These are phyloP conservation scores for Hordeum pubiflorum DNA, from an alignment of 202 grass and related monocot genomes.

Conservation along the genomic window DNA sequence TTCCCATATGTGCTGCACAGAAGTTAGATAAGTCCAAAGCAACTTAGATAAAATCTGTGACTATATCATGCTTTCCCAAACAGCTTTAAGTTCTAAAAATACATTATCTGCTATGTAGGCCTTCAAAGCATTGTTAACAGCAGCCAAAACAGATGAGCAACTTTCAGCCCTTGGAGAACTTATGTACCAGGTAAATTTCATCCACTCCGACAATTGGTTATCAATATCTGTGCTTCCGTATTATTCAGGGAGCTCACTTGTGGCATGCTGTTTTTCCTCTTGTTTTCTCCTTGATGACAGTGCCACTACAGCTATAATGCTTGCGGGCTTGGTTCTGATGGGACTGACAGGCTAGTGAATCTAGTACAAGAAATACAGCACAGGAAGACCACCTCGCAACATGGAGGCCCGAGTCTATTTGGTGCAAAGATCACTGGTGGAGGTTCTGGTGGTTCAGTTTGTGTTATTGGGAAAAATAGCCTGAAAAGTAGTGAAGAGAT, in stretches of 20 bases:
- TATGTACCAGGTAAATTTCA: constrained; percentile 79
- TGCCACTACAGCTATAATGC: constrained; percentile 96
- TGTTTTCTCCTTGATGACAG: constrained; percentile 31
- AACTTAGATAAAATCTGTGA: not conserved
- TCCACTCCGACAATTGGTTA: not conserved
- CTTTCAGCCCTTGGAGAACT: constrained; percentile 84
- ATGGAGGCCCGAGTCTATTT: constrained; percentile 50
- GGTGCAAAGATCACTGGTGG: constrained; percentile 97
- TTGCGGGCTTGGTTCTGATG: constrained; percentile 86
- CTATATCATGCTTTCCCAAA: not conserved
- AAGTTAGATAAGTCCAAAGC: not conserved
- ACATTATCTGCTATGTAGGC: constrained; percentile 30
- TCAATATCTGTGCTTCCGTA: not conserved
- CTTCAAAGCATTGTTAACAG: constrained; percentile 85
- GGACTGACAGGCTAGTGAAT: constrained; percentile 83
- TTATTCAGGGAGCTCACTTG: not conserved
- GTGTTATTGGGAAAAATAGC: constrained; percentile 79
- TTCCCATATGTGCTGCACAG: not conserved
- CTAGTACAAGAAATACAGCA: constrained; percentile 92
- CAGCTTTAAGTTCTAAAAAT: not conserved
- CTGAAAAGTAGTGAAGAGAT: constrained; percentile 81
- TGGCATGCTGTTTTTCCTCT: not conserved
- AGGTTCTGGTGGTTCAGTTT: constrained; percentile 82
- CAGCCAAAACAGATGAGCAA: constrained; percentile 76
- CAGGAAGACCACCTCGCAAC: constrained; percentile 44